Base-by-base conservation (phyloP, 2,329 filamentous ascomycete species). In the Paracamarosporium sp. region DNA sequence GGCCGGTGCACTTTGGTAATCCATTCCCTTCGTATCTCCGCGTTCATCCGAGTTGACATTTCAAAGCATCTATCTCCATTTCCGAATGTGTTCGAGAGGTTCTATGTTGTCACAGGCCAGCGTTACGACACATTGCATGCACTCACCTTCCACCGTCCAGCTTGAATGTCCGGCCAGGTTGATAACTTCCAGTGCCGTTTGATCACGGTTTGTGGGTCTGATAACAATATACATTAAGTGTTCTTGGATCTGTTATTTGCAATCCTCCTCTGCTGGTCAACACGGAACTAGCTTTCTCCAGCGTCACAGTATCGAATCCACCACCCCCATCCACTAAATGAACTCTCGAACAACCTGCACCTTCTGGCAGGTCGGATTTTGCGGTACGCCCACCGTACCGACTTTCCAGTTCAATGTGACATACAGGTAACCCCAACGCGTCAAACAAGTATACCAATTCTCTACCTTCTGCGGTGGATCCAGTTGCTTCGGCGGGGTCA, bases 401-500 rank as follows among this genome's bases (percentile, higher is more conserved):
- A 79, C 52, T 22, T 75, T 75, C 78, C 79, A 82, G 28, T 68
- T 72, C 48, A 82, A 58, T 28, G 78, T 78, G n/a, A 55, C 51
- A 57, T 79, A 81, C 12, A 48, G 43, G 53, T 80, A 81, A 1
- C 51, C 38, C 55, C 64, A 75, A 33, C 70, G 62, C 5, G 75
- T 80, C 43, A 71, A 60, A 61, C 80, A 82, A 4, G 78, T 61
- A 57, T 78, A 78, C 80, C 81, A 83, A 57, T 70, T 73, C 53
- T 73, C 68, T 64, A 67, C 61, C 64, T 70, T 65, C 40, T 51
- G 41, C 12, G 43, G 12, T 2, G 60, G 56, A 31, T 44, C 35
- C 17, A 57, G 35, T 17, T 35, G 56, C 5, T 4, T 17, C 12
- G 67, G 67, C 17, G 76, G 77, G 9, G 60, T 64, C 6, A 74